Evolutionary conservation across 495 filamentous ascomycete genomes (phyloP), one percentile per base, ranked within the genome.

Genomic region (Penicillium steckii): DNA sequence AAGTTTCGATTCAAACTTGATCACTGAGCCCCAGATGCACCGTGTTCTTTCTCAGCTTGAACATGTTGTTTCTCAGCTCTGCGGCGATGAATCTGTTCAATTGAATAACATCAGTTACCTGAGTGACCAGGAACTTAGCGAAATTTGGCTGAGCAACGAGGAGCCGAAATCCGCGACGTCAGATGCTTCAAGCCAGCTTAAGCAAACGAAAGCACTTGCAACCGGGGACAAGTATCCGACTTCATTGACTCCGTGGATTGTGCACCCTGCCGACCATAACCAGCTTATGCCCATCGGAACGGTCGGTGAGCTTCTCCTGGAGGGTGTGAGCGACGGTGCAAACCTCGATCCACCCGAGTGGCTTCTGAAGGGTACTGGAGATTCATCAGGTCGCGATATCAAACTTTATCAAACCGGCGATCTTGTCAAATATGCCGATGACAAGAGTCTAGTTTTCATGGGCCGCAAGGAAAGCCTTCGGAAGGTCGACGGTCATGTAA

Each of bases 31-130:
- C 13, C 50, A 53, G 19, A 53, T 53, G 50, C 22, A 46, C 7
- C 50, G 50, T 17, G 44, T 53, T 21, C 43, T 53, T 21, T 32
- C 32, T 1, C 50, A 53, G 29, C 24, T 53, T 5, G 50, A 53
- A 35, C 33, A 50, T 24, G 48, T 43, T 13, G 48, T 50, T 2
- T 26, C 37, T 2, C 48, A 50, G 26, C 48, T 50, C 8, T 50
- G 48, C 22, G 15, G 17, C 9, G 24, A 50, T n/a, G 48, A 43
- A 9, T 24, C 37, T 13, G 12, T 21, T 29, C 48, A 50, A 38
- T 25, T 50, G 17, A 15, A 19, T 7, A 43, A 40, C 17, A 43
- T 50, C 26, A 21, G 38, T 17, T 41, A 38, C 18, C 10, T 50
- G 37, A 43, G 40, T 18, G 25, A 50, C 2, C 25, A 30, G 18